phyloP scores from a whole-genome alignment of 768 basidiomycete genomes.

The Boletus rubescentipes region DNA sequence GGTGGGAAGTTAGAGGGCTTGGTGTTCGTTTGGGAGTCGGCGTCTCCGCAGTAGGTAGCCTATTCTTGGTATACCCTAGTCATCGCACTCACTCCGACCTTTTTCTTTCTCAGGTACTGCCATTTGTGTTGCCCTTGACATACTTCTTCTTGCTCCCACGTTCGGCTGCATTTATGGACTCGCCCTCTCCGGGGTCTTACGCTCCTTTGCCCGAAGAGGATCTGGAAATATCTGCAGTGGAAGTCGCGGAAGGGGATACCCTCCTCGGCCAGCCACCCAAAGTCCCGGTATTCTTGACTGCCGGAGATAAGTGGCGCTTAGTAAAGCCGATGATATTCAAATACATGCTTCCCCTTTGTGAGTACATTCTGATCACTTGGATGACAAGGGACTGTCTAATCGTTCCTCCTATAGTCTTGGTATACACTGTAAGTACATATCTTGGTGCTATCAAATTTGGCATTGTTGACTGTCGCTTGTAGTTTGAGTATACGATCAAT shows the following conservation, averaged over 20 bases:
- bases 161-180: conserved; percentile 47
- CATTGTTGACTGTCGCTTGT: conserved; percentile 25
- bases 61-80: not conserved
- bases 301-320: conserved; percentile 75
- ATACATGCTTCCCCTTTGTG: conserved; percentile 94
- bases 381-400: conserved; percentile 16
- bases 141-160: conserved; percentile 79
- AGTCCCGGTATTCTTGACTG: conserved; percentile 52
- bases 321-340: conserved; percentile 74
- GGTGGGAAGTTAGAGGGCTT: conserved; percentile 89
- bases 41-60: conserved; percentile 65
- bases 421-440: conserved; percentile 52
- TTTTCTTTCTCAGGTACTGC: conserved; percentile 60
- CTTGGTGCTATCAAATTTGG: not conserved
- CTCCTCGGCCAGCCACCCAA: conserved; percentile 36
- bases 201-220: conserved; percentile 38
- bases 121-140: conserved; percentile 73
- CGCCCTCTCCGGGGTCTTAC: conserved; percentile 38
- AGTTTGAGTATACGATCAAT: conserved; percentile 94
- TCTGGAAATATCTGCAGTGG: conserved; percentile 15
- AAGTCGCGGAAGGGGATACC: conserved; percentile 31
- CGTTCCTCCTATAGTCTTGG: conserved; percentile 42
- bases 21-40: conserved; percentile 86
- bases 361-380: conserved; percentile 39
- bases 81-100: not conserved